Conservation (phyloP, 2,329 filamentous ascomycete genomes). For the Claviceps sp. region DNA sequence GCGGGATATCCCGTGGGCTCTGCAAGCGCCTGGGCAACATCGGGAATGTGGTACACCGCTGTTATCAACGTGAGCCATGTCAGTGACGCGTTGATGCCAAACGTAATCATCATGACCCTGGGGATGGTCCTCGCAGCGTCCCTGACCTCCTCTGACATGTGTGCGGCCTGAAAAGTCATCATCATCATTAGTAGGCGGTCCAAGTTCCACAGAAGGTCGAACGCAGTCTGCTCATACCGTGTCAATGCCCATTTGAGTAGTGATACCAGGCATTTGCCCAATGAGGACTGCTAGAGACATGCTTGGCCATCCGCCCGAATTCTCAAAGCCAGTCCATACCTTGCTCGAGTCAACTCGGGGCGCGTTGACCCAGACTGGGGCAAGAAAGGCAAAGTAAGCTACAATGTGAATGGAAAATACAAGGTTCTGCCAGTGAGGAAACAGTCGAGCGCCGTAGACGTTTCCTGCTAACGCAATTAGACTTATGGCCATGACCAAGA, state of each 20-base stretch:
- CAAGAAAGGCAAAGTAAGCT: conserved; percentile 7
- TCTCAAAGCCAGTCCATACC: conserved; percentile 8
- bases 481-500: conserved; percentile 6
- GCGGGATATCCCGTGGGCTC: conserved; percentile 6
- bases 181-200: neutral
- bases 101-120: conserved; percentile 5
- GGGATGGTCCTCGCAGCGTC: conserved; percentile 7
- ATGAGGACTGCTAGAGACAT: conserved; percentile 7
- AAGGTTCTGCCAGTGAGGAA: conserved; percentile 8
- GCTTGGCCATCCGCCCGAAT: conserved; percentile 7
- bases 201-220: neutral
- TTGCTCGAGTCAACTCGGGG: conserved; percentile 4
- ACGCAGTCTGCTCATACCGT: conserved; percentile 1
- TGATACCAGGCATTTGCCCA: conserved; percentile 8
- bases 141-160: conserved; percentile 9
- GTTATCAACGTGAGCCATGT: conserved; percentile 2
- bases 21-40: conserved; percentile 2
- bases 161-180: neutral
- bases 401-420: conserved; percentile 7
- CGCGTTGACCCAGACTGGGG: conserved; percentile 8
- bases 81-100: neutral
- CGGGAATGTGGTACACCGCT: conserved; percentile 5
- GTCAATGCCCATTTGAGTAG: conserved; percentile 7
- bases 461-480: conserved; percentile 3
- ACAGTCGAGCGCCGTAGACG: conserved; percentile 6